Evolutionary conservation across 2,329 filamentous ascomycete species (phyloP).

Genomic region (Diaporthe vexans): DNA sequence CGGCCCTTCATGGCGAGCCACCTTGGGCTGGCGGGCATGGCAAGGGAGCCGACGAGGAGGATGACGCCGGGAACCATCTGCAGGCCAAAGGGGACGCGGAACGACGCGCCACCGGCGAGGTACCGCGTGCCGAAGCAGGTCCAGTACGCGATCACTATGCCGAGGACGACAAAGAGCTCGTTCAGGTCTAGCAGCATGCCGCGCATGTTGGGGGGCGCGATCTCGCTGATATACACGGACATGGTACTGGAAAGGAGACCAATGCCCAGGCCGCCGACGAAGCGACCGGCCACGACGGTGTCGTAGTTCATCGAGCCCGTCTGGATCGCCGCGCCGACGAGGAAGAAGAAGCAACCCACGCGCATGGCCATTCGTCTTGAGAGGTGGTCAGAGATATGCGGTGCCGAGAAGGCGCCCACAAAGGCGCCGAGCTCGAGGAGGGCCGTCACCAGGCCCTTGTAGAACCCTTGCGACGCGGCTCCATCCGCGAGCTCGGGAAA

Average conservation of each 20-base stretch:
- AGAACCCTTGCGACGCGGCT: constrained; percentile 26
- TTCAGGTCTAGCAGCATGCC: constrained; percentile 51
- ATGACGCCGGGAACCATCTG: constrained; percentile 52
- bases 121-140: constrained; percentile 46
- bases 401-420: constrained; percentile 66
- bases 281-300: constrained; percentile 67
- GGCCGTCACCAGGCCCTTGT: constrained; percentile 47
- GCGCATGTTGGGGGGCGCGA: constrained; percentile 48
- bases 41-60: constrained; percentile 54
- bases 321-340: constrained; percentile 67
- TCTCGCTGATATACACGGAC: constrained; percentile 48
- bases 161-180: constrained; percentile 50
- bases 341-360: constrained; percentile 65
- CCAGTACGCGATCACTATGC: constrained; percentile 50
- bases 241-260: constrained; percentile 64
- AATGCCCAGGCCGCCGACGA: constrained; percentile 67
- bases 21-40: constrained; percentile 68
- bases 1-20: constrained; percentile 64
- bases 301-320: constrained; percentile 61
- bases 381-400: constrained; percentile 66
- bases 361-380: constrained; percentile 68
- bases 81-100: constrained; percentile 60
- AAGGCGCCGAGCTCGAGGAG: constrained; percentile 70
- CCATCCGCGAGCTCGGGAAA: constrained; percentile 32
- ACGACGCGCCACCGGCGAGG: constrained; percentile 47